phyloP scores from a whole-genome alignment of 805 yeast species.

The Myxozyma vanderwaltii region DNA sequence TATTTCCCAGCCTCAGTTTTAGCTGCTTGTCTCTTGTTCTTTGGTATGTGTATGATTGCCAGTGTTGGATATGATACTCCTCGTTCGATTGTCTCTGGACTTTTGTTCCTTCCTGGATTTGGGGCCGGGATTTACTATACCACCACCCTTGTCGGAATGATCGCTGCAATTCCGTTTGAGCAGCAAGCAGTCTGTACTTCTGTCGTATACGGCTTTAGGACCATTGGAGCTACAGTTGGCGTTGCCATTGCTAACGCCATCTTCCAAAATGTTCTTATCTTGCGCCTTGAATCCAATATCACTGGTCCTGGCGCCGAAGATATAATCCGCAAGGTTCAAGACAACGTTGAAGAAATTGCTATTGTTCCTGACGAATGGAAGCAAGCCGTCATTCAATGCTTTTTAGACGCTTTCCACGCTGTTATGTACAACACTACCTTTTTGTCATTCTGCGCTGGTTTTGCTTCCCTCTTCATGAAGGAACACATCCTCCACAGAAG shows the following conservation, averaged over 20 bases:
- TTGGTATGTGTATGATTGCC: constrained; percentile 51
- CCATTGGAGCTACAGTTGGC: constrained; percentile 82
- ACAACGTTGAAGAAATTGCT: constrained; percentile 25
- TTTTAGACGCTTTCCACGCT: constrained; percentile 24
- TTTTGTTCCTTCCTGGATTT: constrained; percentile 54
- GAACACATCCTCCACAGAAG: constrained; percentile 27
- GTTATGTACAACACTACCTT: constrained; percentile 27
- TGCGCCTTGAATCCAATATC: constrained; percentile 31
- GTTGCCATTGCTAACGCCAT: constrained; percentile 63
- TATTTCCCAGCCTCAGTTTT: constrained; percentile 54
- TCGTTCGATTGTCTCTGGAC: constrained; percentile 46
- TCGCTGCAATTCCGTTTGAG: constrained; percentile 67
- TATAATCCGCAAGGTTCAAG: constrained; percentile 27
- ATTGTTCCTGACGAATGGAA: constrained; percentile 18
- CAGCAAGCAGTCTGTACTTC: constrained; percentile 85
- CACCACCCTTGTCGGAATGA: constrained; percentile 69
- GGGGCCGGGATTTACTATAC: constrained; percentile 71
- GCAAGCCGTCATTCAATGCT: constrained; percentile 19
- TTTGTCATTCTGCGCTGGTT: constrained; percentile 24
- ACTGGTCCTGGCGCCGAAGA: constrained; percentile 33
- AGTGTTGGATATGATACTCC: constrained; percentile 30
- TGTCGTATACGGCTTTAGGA: constrained; percentile 82
- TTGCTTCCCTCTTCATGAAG: constrained; percentile 27
- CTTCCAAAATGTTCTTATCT: constrained; percentile 50
- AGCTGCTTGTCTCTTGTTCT: constrained; percentile 49